Conservation (phyloP, 441 rosid species). For the Euphorbia celastroides region DNA sequence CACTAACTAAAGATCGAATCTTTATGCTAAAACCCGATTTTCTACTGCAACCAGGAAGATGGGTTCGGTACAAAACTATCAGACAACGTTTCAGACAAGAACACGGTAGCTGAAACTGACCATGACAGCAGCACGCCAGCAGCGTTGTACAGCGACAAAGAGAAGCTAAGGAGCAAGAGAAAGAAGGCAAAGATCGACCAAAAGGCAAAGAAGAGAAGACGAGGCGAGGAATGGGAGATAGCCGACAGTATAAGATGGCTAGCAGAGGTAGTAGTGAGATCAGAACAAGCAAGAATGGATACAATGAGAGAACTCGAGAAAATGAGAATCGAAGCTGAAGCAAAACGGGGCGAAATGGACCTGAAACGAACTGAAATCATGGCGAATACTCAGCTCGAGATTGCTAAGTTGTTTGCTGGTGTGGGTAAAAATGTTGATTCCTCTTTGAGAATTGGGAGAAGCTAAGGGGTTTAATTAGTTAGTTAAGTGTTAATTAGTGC, state of each 20-base stretch:
- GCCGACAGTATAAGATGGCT: conserved; percentile 82
- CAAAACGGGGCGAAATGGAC: conserved; percentile 80
- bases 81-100: conserved; percentile 48
- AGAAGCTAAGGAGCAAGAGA: conserved; percentile 27
- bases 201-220: conserved; percentile 32
- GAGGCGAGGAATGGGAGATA: conserved; percentile 50
- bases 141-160: conserved; percentile 47
- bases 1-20: too few species aligned
- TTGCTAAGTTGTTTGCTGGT: conserved; percentile 76
- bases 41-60: conserved; percentile 44
- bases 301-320: conserved; percentile 80
- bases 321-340: conserved; percentile 87
- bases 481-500: background rate
- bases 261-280: conserved; percentile 72
- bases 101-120: conserved; percentile 45
- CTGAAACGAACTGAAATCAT: conserved; percentile 86
- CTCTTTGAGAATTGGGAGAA: conserved; percentile 79
- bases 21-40: background rate
- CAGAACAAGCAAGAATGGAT: conserved; percentile 85
- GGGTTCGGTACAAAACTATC: conserved; percentile 39
- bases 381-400: conserved; percentile 83
- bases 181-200: conserved; percentile 33
- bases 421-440: conserved; percentile 56
- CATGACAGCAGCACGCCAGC: conserved; percentile 78
- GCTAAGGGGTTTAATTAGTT: conserved; percentile 11